Evolutionary conservation across 352 stramenopile genomes (phyloP).

Genomic region (Globisporangium middletonii): DNA sequence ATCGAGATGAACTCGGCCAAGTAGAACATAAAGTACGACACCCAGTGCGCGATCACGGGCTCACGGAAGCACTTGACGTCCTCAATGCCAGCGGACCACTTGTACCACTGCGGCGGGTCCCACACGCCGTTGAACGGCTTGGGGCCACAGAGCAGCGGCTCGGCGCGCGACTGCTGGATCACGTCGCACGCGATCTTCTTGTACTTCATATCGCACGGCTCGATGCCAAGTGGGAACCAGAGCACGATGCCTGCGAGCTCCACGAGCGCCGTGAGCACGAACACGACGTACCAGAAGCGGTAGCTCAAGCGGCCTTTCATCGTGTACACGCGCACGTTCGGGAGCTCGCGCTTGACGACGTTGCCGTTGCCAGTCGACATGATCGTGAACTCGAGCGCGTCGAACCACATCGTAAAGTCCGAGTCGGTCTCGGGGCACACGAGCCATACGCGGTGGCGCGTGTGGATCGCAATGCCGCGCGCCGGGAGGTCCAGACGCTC

Average conservation of each 20-base stretch:
- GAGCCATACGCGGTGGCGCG: constrained; percentile 64
- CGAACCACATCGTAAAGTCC: constrained; percentile 81
- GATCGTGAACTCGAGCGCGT: constrained; percentile 69
- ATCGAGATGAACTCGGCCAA: constrained; percentile 87
- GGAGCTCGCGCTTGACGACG: constrained; percentile 73
- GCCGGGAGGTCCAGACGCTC: constrained; percentile 65
- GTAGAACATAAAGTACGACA: constrained; percentile 71
- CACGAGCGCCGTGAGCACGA: constrained; percentile 57
- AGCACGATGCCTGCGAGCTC: constrained; percentile 42
- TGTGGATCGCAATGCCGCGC: constrained; percentile 69
- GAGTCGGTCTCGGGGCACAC: constrained; percentile 76
- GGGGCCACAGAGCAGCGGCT: constrained; percentile 37
- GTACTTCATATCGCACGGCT: constrained; percentile 62
- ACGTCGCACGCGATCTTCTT: constrained; percentile 37
- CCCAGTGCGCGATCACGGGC: too few relatives aligned
- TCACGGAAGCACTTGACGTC: too few relatives aligned
- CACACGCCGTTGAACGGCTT: constrained; percentile 72
- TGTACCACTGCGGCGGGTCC: constrained; percentile 65
- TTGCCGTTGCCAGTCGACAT: constrained; percentile 66
- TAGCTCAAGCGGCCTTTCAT: constrained; percentile 75
- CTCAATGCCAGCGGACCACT: constrained; percentile 44
- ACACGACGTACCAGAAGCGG: constrained; percentile 67
- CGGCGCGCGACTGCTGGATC: constrained; percentile 47
- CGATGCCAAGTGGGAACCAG: constrained; percentile 55
- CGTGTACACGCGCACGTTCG: constrained; percentile 69